phyloP scores from a whole-genome alignment of 805 yeast species.

The Blastobotrys mokoenaii region DNA sequence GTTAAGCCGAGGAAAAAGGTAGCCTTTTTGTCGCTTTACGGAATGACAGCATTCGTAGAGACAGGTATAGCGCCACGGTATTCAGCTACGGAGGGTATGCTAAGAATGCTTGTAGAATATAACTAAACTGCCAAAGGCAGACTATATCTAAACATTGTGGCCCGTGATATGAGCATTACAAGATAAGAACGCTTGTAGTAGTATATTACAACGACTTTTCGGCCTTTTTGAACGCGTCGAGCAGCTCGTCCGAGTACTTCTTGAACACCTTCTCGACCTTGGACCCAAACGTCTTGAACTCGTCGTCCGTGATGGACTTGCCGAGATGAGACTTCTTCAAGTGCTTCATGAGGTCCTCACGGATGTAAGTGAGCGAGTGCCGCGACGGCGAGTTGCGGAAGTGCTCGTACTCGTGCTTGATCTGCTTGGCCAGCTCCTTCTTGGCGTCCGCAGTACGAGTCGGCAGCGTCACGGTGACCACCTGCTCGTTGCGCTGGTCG shows the following conservation, averaged over 20 bases:
- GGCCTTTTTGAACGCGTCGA: slow-evolving; percentile 45
- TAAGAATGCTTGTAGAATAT: too few relatives aligned
- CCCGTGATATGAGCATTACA: too few relatives aligned
- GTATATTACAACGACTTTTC: slow-evolving; percentile 30
- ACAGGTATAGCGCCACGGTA: too few relatives aligned
- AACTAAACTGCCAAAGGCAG: too few relatives aligned
- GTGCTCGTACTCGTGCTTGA: slow-evolving; percentile 60
- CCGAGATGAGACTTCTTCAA: slow-evolving; percentile 44
- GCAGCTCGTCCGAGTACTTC: slow-evolving; percentile 48
- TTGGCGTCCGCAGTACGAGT: slow-evolving; percentile 63
- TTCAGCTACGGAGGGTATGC: too few relatives aligned
- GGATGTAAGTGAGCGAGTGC: slow-evolving; percentile 46
- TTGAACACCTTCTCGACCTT: slow-evolving; percentile 68
- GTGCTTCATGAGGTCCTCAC: slow-evolving; percentile 51
- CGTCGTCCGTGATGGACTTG: slow-evolving; percentile 39
- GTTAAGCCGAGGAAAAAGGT: too few relatives aligned
- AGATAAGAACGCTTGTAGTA: too few relatives aligned
- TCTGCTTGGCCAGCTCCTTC: slow-evolving; percentile 43
- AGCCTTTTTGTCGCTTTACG: too few relatives aligned
- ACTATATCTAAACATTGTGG: too few relatives aligned
- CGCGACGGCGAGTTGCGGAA: slow-evolving; percentile 44
- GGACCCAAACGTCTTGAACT: slow-evolving; percentile 38
- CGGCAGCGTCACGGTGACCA: slow-evolving; percentile 66
- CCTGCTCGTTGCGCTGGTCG: slow-evolving; percentile 64
- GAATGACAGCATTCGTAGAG: too few relatives aligned